Evolutionary conservation across 2,329 filamentous ascomycete species (phyloP).

Genomic region (Aspergillus hiratsukae): DNA sequence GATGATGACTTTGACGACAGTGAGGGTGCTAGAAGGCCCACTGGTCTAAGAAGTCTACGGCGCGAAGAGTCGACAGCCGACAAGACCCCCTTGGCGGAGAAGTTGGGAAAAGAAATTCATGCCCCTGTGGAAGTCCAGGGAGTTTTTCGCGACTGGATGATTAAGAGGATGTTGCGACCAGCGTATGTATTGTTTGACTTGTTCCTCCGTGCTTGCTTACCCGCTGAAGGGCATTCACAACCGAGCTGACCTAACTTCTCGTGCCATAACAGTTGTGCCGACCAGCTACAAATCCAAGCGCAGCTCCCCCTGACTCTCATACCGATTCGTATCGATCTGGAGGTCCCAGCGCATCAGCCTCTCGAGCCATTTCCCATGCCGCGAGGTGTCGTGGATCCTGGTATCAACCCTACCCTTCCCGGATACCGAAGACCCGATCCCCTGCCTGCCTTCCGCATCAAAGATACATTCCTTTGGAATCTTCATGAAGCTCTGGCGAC

Average conservation of each 20-base stretch:
- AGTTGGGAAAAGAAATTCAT: slow-evolving; percentile 75
- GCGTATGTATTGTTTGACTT: slow-evolving; percentile 31
- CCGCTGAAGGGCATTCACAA: slow-evolving; percentile 2
- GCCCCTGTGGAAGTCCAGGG: slow-evolving; percentile 79
- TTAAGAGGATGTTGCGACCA: slow-evolving; percentile 55
- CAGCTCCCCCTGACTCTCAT: slow-evolving; percentile 84
- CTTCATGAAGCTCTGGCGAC: slow-evolving; percentile 90
- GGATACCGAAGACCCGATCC: slow-evolving; percentile 75
- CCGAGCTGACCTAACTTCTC: slow-evolving; percentile 19
- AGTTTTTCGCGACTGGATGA: slow-evolving; percentile 95
- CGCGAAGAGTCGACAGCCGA: slow-evolving; percentile 66
- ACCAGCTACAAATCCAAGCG: slow-evolving; percentile 61
- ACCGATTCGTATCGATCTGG: slow-evolving; percentile 92
- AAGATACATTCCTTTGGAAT: slow-evolving; percentile 98
- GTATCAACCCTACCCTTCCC: slow-evolving; percentile 62
- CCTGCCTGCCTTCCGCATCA: slow-evolving; percentile 79
- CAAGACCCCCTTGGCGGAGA: slow-evolving; percentile 64
- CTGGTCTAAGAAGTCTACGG: slow-evolving; percentile 76
- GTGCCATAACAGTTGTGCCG: slow-evolving; percentile 42
- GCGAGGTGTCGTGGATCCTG: slow-evolving; percentile 37
- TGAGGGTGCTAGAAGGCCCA: slow-evolving; percentile 66
- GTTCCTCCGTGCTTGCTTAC: slow-evolving; percentile 2
- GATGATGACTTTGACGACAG: slow-evolving; percentile 61
- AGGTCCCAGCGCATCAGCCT: slow-evolving; percentile 67
- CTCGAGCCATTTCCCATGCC: slow-evolving; percentile 45